Evolutionary conservation across 495 filamentous ascomycete species (phyloP).

Genomic region (Penicillium turbatum): DNA sequence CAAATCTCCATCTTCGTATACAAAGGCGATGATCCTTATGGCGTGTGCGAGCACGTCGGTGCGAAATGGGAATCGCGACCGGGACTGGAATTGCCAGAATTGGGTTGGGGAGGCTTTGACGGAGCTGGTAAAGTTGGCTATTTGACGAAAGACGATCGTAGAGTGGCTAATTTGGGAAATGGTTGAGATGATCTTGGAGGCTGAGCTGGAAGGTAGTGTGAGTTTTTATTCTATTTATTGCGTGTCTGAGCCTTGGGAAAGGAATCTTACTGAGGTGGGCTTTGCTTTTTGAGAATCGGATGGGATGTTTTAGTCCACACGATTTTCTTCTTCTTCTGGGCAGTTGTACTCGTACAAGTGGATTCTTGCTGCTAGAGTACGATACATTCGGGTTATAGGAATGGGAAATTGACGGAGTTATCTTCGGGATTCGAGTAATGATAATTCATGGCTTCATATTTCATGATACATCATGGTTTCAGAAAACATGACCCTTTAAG

Average conservation of each 20-base stretch:
- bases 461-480: neutral
- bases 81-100: conserved; percentile 37
- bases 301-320: neutral
- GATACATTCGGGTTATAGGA: too few species aligned
- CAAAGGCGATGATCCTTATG: conserved; percentile 23
- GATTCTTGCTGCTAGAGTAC: too few species aligned
- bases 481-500: neutral
- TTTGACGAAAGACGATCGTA: conserved; percentile 15
- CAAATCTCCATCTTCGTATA: conserved; percentile 28
- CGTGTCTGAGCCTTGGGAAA: too few species aligned
- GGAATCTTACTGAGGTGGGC: neutral
- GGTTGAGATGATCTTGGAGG: conserved; percentile 30
- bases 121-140: conserved; percentile 20
- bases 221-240: neutral
- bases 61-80: conserved; percentile 20
- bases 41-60: conserved; percentile 21
- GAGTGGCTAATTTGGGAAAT: conserved; percentile 23
- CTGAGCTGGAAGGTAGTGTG: conserved; percentile 12
- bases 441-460: neutral
- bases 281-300: neutral
- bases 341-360: neutral
- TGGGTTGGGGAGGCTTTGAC: conserved; percentile 31
- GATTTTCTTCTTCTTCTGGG: neutral
- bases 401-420: neutral
- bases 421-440: neutral